Base-by-base conservation (phyloP, 2,329 filamentous ascomycete genomes). In the Colletotrichum costaricense region DNA sequence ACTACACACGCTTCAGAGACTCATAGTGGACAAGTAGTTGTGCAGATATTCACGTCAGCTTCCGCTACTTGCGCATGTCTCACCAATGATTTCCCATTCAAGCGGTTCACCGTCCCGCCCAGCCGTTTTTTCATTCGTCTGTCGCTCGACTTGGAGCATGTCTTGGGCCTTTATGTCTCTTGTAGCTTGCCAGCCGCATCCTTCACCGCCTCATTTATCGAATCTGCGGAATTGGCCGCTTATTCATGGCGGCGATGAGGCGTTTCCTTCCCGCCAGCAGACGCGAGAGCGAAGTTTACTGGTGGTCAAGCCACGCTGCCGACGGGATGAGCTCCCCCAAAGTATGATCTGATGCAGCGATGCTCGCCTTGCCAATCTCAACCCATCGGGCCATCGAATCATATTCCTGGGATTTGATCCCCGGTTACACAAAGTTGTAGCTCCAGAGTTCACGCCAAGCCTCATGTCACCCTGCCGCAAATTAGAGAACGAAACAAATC, bases 21-120 rank as follows among this genome's bases (percentile, higher is more conserved):
- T 11, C 30, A 33, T 33, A 33, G 30, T 33, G 30, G 30, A 11
- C 35, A 14, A 42, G 35, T 42, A 33, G 14, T 42, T 46, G 42
- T n/a, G 19, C n/a, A 19, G 38, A 12, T 35, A 49, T 49, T 49
- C 19, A 49, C 42, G 63, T 56, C 49, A 57, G 69, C 69, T 52
- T 52, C 63, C 56, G 63, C 64, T 49, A 54, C 59, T 59, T 22
- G 19, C 16, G 16, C 42, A 5, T 65, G 66, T 73, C 59, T 73
- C 60, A 70, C 66, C 33, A 38, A 49, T 49, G 46, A 16, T 12
- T 56, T 65, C 57, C 70, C 70, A 65, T 33, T 19, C 67, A 24
- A 60, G 70, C 70, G 66, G 70, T 73, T 64, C 67, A 52, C 26
- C 70, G 66, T 73, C 70, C 70, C 66, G 70, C 55, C 60, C 26